phyloP scores from a whole-genome alignment of 352 stramenopile species.

The Plasmopara viticola region DNA sequence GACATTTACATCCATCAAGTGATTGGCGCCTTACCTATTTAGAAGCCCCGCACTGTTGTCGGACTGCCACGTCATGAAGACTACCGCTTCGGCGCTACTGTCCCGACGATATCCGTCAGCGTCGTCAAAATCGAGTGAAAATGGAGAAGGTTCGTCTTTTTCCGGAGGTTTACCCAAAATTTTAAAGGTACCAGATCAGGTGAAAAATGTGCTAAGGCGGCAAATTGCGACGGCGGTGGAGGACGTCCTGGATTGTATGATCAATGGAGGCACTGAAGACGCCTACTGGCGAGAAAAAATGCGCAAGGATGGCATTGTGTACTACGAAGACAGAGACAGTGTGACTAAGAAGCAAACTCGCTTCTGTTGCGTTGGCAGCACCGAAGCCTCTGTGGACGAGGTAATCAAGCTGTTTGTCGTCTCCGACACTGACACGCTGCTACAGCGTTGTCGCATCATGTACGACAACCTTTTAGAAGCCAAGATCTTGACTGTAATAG shows the following conservation, averaged over 20 bases:
- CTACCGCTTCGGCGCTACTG: slow-evolving; percentile 7
- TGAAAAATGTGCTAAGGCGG: slow-evolving; percentile 19
- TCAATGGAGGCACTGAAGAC: slow-evolving; percentile 25
- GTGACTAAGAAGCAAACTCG: slow-evolving; percentile 30
- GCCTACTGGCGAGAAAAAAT: slow-evolving; percentile 24
- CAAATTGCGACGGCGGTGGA: slow-evolving; percentile 30
- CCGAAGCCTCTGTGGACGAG: slow-evolving; percentile 27
- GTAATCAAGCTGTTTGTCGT: slow-evolving; percentile 33
- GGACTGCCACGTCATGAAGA: slow-evolving; percentile 8
- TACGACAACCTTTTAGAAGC: slow-evolving; percentile 44
- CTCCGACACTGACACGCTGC: slow-evolving; percentile 29
- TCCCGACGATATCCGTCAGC: slow-evolving; percentile 2
- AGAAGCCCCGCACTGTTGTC: slow-evolving; percentile 3
- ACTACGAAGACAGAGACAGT: slow-evolving; percentile 32
- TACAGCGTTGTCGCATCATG: slow-evolving; percentile 32
- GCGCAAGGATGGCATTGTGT: slow-evolving; percentile 31
- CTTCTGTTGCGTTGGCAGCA: slow-evolving; percentile 34
- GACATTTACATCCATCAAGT: no score
- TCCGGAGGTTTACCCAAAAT: slow-evolving; percentile 12
- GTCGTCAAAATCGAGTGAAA: slow-evolving; percentile 1
- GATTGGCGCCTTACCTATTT: no score
- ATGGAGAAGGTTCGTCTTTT: slow-evolving; percentile 1
- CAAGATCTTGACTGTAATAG: slow-evolving; percentile 28
- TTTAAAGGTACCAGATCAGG: slow-evolving; percentile 17
- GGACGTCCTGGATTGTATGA: slow-evolving; percentile 36